Conservation (phyloP, 1,284 basidiomycete genomes). For the Marasmius sp. region DNA sequence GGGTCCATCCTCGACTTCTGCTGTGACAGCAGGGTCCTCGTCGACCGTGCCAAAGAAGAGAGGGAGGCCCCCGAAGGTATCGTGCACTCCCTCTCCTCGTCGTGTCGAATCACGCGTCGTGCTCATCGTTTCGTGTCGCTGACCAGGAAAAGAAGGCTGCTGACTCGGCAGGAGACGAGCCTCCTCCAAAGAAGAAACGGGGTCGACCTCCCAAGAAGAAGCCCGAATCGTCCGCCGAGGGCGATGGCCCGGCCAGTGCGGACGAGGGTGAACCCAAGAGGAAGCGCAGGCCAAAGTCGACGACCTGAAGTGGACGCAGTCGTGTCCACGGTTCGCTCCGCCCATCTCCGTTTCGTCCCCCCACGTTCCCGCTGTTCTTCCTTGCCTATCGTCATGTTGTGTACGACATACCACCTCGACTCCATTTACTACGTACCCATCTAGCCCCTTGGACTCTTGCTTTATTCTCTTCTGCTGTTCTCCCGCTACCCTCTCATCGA, state of each 20-base stretch:
- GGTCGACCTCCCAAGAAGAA: slow-evolving; percentile 75
- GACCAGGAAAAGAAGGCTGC: slow-evolving; percentile 55
- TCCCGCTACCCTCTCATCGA: background rate
- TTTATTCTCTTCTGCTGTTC: background rate
- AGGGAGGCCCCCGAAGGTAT: slow-evolving; percentile 77
- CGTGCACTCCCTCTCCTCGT: slow-evolving; percentile 18
- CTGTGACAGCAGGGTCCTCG: slow-evolving; percentile 36
- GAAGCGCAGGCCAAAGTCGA: slow-evolving; percentile 62
- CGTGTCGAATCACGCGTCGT: slow-evolving; percentile 5
- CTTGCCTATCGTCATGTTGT: background rate
- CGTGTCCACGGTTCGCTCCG: slow-evolving; percentile 17
- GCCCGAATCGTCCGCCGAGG: slow-evolving; percentile 37
- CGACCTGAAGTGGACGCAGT: slow-evolving; percentile 40
- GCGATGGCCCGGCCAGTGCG: slow-evolving; percentile 33
- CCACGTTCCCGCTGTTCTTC: slow-evolving; percentile 26
- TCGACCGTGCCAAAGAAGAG: slow-evolving; percentile 53
- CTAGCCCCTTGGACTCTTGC: background rate
- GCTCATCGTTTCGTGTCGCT: slow-evolving; percentile 13
- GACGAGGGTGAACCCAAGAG: slow-evolving; percentile 55
- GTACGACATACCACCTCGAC: background rate
- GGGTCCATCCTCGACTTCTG: slow-evolving; percentile 35
- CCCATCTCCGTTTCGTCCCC: slow-evolving; percentile 21
- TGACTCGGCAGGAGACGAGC: slow-evolving; percentile 43
- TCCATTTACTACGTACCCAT: background rate
- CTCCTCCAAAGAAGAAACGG: slow-evolving; percentile 62